Conservation (phyloP, 331 rosid genomes). For the Malus hybrid region DNA sequence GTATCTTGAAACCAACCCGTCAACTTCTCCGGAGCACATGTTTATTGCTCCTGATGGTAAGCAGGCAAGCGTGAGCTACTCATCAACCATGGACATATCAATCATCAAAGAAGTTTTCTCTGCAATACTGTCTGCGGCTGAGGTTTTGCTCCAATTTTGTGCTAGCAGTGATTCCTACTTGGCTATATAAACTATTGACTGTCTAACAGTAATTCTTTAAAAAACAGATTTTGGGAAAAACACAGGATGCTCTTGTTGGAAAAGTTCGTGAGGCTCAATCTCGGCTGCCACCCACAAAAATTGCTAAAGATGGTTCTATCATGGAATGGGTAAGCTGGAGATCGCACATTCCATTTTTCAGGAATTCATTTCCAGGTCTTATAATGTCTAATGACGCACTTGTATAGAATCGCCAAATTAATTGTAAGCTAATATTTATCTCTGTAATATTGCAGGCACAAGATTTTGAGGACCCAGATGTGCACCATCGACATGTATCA, state of each 20-base stretch:
- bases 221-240: conserved; percentile 67
- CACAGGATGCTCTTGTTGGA: conserved; percentile 42
- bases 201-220: conserved; percentile 1
- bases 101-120: conserved; percentile 84
- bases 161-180: neutral
- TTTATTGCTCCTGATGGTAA: conserved; percentile 74
- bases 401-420: neutral
- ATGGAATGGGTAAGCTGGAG: conserved; percentile 83
- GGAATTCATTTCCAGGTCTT: conserved; percentile 2
- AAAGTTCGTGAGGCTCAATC: conserved; percentile 49
- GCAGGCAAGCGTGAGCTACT: conserved; percentile 94
- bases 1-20: conserved; percentile 86
- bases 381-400: neutral
- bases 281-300: conserved; percentile 58
- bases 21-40: conserved; percentile 98
- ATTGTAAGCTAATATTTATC: neutral
- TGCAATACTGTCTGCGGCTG: conserved; percentile 65
- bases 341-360: neutral
- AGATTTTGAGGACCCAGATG: conserved; percentile 79
- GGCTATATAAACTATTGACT: neutral
- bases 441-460: conserved; percentile 41
- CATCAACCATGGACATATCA: conserved; percentile 93
- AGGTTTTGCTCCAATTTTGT: conserved; percentile 45
- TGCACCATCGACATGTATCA: conserved; percentile 75
- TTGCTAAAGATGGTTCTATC: conserved; percentile 80